A percentile compares a stretch with the other conserved stretches of the same genome.
phyloP scores from a whole-genome alignment of 768 basidiomycete species.

The Lactifluus pinguis region DNA sequence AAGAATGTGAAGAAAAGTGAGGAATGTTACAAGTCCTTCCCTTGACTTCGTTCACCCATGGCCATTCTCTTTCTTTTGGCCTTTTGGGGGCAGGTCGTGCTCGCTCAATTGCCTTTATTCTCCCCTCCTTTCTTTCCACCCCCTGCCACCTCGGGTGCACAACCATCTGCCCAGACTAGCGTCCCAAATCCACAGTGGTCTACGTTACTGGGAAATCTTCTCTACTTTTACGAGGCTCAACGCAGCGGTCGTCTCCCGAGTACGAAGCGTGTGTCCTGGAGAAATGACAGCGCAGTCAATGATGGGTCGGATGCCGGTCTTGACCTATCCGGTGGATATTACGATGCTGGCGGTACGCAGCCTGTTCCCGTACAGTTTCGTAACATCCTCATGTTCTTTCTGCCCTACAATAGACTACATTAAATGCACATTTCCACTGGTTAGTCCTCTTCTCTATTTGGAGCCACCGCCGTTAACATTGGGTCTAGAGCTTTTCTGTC shows the following conservation, averaged over 20 bases:
- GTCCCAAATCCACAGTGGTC: conserved; percentile 75
- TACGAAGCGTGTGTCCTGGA: conserved; percentile 73
- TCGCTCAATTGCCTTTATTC: conserved; percentile 56
- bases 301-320: conserved; percentile 70
- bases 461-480: conserved; percentile 1
- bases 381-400: neutral
- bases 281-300: conserved; percentile 68
- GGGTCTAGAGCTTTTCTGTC: conserved; percentile 59
- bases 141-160: conserved; percentile 45
- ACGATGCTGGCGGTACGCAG: conserved; percentile 78
- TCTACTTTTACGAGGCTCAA: conserved; percentile 92
- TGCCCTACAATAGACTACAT: conserved; percentile 58
- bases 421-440: conserved; percentile 81
- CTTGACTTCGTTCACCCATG: neutral
- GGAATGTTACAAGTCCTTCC: conserved; percentile 21
- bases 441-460: conserved; percentile 27
- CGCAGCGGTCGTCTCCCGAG: conserved; percentile 65
- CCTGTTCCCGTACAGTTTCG: neutral
- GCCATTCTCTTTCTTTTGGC: conserved; percentile 1
- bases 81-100: conserved; percentile 23
- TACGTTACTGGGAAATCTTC: conserved; percentile 63
- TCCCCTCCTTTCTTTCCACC: conserved; percentile 59
- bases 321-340: conserved; percentile 82
- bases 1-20: conserved; percentile 78
- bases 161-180: conserved; percentile 29